These are phyloP conservation scores for Ulota crispa DNA, from an alignment of 225 moss, liverwort and hornwort species.

Conservation along the genomic window DNA sequence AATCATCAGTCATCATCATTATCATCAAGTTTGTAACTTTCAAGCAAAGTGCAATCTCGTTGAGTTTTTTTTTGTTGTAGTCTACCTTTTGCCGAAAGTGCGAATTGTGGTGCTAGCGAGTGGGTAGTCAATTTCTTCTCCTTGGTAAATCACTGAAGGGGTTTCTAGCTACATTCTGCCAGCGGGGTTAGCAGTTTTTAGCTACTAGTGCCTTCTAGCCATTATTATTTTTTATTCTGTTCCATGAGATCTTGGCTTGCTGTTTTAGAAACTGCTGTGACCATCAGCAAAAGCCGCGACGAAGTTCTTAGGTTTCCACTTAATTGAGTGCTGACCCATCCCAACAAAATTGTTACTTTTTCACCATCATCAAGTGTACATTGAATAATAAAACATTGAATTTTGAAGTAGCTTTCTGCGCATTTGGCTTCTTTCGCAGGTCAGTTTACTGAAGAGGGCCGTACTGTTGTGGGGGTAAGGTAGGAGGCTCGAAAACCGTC, in stretches of 20 bases:
- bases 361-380: slow-evolving; percentile 28
- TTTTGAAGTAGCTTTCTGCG: neutral
- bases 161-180: slow-evolving; percentile 39
- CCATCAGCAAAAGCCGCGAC: slow-evolving; percentile 6
- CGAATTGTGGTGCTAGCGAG: slow-evolving; percentile 6
- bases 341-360: neutral
- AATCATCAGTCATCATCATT: neutral
- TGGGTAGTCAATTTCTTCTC: slow-evolving; percentile 5
- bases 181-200: slow-evolving; percentile 21
- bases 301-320: neutral
- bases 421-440: neutral
- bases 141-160: slow-evolving; percentile 24
- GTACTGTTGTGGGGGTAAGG: neutral
- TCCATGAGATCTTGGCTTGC: slow-evolving; percentile 6
- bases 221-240: neutral
- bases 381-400: slow-evolving; percentile 18
- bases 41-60: neutral
- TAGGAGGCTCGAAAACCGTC: too few relatives aligned
- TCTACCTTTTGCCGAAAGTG: neutral
- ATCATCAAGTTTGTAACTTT: neutral
- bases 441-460: neutral
- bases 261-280: neutral
- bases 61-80: slow-evolving; percentile 28
- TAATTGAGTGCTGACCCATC: slow-evolving; percentile 14
- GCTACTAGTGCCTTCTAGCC: slow-evolving; percentile 33